These are phyloP conservation scores for Zanthoxylum bungeanum DNA, from an alignment of 345 rosid genomes.

Conservation along the genomic window DNA sequence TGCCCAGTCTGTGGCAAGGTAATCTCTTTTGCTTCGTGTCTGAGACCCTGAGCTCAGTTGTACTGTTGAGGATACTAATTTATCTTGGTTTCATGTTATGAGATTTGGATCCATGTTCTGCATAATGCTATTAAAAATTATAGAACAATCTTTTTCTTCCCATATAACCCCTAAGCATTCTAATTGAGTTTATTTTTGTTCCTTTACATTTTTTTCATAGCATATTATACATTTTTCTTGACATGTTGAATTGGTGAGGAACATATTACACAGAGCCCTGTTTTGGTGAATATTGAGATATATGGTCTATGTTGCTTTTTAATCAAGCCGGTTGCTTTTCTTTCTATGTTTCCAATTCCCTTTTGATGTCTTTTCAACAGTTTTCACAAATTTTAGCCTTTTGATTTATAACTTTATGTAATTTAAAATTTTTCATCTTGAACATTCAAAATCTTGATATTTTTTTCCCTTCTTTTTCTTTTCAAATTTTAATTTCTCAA, in stretches of 20 bases:
- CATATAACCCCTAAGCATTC: neutral
- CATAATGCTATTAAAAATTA: too few species aligned
- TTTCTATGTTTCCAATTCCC: neutral
- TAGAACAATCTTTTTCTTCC: neutral
- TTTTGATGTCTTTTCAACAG: neutral
- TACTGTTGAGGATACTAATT: constrained; percentile 5
- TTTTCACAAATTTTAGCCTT: neutral
- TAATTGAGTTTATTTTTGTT: neutral
- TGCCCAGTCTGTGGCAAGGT: constrained; percentile 99
- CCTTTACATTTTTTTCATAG: too few species aligned
- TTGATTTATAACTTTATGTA: constrained; percentile 4
- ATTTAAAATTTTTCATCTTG: neutral
- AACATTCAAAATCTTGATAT: neutral
- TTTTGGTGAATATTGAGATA: neutral
- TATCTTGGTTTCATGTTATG: neutral
- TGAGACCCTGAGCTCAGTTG: neutral
- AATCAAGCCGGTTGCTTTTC: neutral
- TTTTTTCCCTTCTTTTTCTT: too few species aligned
- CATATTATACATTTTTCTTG: neutral
- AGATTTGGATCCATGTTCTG: neutral
- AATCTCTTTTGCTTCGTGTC: constrained; percentile 11
- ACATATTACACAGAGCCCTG: neutral
- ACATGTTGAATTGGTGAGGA: neutral
- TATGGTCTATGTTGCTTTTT: neutral
- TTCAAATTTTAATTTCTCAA: too few species aligned